Percentiles rank a stretch among this genome's conserved stretches.
Conservation (phyloP, 2,329 filamentous ascomycete species). For the Hortaea werneckii region DNA sequence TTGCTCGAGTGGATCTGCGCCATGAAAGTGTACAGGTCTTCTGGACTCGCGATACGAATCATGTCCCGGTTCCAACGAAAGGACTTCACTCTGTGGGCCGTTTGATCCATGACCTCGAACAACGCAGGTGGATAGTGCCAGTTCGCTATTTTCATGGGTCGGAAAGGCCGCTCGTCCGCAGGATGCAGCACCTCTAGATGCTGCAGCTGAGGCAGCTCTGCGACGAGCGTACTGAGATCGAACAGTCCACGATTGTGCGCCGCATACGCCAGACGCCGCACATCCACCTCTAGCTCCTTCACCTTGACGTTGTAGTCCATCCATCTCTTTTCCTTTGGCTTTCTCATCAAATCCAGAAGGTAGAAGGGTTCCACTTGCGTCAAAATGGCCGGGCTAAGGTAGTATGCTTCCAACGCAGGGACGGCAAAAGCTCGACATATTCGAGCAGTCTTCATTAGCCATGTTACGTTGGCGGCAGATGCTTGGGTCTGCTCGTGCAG, state of each 20-base stretch:
- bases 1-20: conserved; percentile 27
- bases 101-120: conserved; percentile 52
- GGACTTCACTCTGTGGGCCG: conserved; percentile 35
- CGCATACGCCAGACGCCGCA: conserved; percentile 46
- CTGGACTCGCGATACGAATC: conserved; percentile 19
- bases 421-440: conserved; percentile 25
- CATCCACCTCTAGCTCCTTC: conserved; percentile 59
- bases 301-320: conserved; percentile 62
- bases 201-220: conserved; percentile 54
- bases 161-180: conserved; percentile 57
- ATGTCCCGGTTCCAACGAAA: conserved; percentile 44
- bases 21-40: conserved; percentile 15
- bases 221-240: conserved; percentile 49
- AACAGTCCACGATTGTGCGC: conserved; percentile 45
- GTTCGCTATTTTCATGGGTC: conserved; percentile 43
- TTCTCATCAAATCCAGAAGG: conserved; percentile 20
- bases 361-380: conserved; percentile 21
- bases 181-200: conserved; percentile 64
- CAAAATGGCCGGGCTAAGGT: conserved; percentile 21
- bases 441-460: conserved; percentile 24
- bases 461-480: conserved; percentile 4
- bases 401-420: conserved; percentile 28
- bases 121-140: conserved; percentile 62
- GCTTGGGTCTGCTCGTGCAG: conserved; percentile 8
- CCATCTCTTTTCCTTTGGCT: conserved; percentile 16